A percentile compares a stretch with the other conserved stretches of the same genome.
phyloP scores from a whole-genome alignment of 2,329 filamentous ascomycete species.

The Aureobasidium sp. region DNA sequence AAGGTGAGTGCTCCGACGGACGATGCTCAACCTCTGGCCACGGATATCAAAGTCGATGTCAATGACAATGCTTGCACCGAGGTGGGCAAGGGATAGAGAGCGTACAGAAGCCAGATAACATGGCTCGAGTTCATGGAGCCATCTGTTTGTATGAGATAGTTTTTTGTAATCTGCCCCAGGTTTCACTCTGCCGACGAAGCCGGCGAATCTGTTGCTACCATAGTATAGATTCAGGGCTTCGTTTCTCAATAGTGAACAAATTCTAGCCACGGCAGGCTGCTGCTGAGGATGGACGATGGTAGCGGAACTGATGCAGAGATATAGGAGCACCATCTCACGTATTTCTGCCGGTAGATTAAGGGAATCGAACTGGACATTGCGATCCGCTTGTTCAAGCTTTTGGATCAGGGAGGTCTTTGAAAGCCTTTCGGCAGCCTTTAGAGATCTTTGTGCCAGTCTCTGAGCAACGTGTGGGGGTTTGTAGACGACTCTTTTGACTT shows the following conservation, averaged over 20 bases:
- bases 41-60: conserved; percentile 2
- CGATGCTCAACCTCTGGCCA: background rate
- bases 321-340: background rate
- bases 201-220: background rate
- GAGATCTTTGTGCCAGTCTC: background rate
- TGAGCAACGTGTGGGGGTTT: background rate
- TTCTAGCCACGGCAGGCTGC: background rate
- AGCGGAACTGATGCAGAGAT: background rate
- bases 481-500: background rate
- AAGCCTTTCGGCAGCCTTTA: background rate
- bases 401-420: background rate
- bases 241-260: background rate
- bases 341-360: background rate
- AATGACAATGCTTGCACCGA: background rate
- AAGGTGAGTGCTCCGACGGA: background rate
- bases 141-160: background rate
- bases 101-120: background rate
- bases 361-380: background rate
- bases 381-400: background rate
- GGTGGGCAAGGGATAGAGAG: background rate
- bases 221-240: background rate
- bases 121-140: background rate
- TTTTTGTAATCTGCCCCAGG: too few relatives aligned
- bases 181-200: background rate
- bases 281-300: background rate